phyloP scores from a whole-genome alignment of 176 grass and related monocot genomes.

The Alopecurus myosuroides region DNA sequence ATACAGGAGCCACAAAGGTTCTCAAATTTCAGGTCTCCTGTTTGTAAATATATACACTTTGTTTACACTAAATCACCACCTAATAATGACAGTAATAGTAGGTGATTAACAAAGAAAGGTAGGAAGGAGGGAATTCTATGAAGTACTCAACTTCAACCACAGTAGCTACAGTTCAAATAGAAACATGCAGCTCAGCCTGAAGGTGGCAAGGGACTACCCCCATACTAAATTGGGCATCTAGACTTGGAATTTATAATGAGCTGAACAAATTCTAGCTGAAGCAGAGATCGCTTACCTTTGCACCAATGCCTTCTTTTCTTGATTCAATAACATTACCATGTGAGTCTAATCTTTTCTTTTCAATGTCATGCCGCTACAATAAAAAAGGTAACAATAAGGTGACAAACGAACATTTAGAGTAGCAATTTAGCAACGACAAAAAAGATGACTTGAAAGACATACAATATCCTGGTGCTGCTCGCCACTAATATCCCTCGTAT shows the following conservation, averaged over 20 bases:
- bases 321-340: constrained; percentile 78
- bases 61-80: not conserved
- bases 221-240: not conserved
- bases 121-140: not conserved
- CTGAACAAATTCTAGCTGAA: constrained; percentile 5
- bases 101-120: not conserved
- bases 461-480: constrained; percentile 96
- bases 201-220: not conserved
- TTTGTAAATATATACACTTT: constrained; percentile 8
- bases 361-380: constrained; percentile 81
- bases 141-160: constrained; percentile 1
- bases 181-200: not conserved
- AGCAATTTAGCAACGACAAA: constrained; percentile 18
- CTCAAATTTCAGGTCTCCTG: not conserved
- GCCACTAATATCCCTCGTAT: constrained; percentile 86
- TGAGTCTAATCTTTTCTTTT: constrained; percentile 63
- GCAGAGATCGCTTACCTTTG: constrained; percentile 59
- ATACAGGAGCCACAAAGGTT: not conserved
- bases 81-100: not conserved
- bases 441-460: constrained; percentile 23
- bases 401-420: not conserved
- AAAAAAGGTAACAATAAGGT: constrained; percentile 19
- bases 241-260: not conserved
- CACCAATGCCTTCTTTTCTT: constrained; percentile 78
- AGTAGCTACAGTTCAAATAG: not conserved